phyloP scores from a whole-genome alignment of 2,329 filamentous ascomycete species.

The Pyrenochaeta sp. region DNA sequence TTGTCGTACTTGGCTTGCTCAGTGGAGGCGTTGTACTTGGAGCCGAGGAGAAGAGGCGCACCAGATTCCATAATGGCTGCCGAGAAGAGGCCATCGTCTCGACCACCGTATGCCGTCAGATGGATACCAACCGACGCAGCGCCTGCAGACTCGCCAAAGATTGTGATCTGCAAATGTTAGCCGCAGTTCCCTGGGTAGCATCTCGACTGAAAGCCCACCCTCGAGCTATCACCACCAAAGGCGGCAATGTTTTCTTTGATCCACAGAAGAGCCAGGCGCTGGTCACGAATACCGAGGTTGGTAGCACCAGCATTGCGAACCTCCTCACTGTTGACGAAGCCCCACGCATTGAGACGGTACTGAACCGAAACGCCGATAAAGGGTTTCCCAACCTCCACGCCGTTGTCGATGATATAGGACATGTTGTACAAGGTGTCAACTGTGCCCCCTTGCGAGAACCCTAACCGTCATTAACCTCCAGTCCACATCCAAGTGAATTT shows the following conservation, averaged over 20 bases:
- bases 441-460: conserved; percentile 47
- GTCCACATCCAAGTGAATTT: neutral
- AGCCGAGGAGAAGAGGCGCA: conserved; percentile 29
- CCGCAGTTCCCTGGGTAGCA: no score
- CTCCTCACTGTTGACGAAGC: conserved; percentile 62
- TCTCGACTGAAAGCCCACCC: conserved; percentile 7
- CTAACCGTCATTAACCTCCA: neutral
- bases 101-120: conserved; percentile 34
- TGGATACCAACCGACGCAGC: conserved; percentile 46
- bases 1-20: conserved; percentile 45
- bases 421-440: conserved; percentile 64
- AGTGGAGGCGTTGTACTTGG: conserved; percentile 66
- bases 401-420: conserved; percentile 61
- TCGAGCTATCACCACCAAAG: conserved; percentile 42
- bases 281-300: conserved; percentile 51
- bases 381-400: conserved; percentile 22
- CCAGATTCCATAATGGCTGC: conserved; percentile 53
- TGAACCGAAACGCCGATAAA: conserved; percentile 25
- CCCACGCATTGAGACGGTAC: conserved; percentile 62
- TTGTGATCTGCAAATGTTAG: conserved; percentile 35
- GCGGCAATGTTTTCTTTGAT: conserved; percentile 45
- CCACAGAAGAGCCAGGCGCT: conserved; percentile 52
- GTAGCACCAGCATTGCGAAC: conserved; percentile 52
- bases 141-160: conserved; percentile 38
- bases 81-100: conserved; percentile 53